Evolutionary conservation across 2,329 filamentous ascomycete genomes (phyloP).

Genomic region (Penicillium italicum): DNA sequence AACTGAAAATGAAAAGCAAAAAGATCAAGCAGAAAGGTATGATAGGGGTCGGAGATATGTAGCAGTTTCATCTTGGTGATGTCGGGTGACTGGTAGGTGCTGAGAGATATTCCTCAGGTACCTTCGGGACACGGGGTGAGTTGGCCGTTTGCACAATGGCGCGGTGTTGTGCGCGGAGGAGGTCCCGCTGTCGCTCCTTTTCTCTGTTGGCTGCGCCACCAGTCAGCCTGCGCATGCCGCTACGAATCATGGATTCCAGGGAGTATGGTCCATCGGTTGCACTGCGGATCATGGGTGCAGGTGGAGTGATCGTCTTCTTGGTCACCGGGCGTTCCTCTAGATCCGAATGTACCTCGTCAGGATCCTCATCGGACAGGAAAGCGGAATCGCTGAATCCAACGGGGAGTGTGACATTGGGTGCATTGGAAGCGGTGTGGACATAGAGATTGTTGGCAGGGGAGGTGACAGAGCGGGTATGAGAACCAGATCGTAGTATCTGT

Average conservation of each 20-base stretch:
- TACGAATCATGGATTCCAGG: slow-evolving; percentile 45
- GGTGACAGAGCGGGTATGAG: slow-evolving; percentile 80
- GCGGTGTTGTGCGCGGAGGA: slow-evolving; percentile 44
- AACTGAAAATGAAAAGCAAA: slow-evolving; percentile 6
- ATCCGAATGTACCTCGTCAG: slow-evolving; percentile 75
- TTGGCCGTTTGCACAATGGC: slow-evolving; percentile 37
- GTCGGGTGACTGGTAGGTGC: slow-evolving; percentile 36
- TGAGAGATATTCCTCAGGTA: slow-evolving; percentile 46
- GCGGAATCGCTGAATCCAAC: slow-evolving; percentile 52
- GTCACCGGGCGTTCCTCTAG: slow-evolving; percentile 62
- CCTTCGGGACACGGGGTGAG: slow-evolving; percentile 47
- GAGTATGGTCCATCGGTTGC: slow-evolving; percentile 43
- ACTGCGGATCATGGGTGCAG: slow-evolving; percentile 29
- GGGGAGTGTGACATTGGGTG: slow-evolving; percentile 48
- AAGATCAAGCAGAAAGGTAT: not conserved
- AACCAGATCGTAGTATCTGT: slow-evolving; percentile 55
- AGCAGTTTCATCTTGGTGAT: slow-evolving; percentile 27
- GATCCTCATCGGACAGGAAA: slow-evolving; percentile 72
- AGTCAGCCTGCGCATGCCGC: slow-evolving; percentile 47
- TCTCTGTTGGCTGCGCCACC: slow-evolving; percentile 42
- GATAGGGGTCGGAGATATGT: not conserved
- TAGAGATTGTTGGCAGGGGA: slow-evolving; percentile 62
- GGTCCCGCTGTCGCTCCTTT: slow-evolving; percentile 45
- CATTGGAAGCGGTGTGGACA: slow-evolving; percentile 48
- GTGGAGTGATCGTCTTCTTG: slow-evolving; percentile 23